phyloP scores from a whole-genome alignment of 2,329 filamentous ascomycete species.

The Chrysosphaeria jannelii region DNA sequence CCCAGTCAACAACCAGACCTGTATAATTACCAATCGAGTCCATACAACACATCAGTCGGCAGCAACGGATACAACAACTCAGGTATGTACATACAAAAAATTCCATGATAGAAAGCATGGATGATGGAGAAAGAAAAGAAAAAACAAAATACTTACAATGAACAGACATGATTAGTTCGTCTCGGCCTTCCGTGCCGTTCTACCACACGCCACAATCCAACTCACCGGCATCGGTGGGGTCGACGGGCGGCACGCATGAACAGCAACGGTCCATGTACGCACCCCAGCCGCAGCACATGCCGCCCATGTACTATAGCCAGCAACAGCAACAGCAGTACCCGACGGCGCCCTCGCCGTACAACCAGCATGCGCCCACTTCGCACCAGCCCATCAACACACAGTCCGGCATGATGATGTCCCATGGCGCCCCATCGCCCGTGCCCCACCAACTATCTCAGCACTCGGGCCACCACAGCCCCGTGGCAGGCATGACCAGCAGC shows the following conservation, averaged over 20 bases:
- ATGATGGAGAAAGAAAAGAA: too few relatives aligned
- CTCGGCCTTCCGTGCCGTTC: conserved; percentile 49
- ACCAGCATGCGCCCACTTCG: conserved; percentile 22
- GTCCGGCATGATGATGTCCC: conserved; percentile 35
- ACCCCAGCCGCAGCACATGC: conserved; percentile 46
- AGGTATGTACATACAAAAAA: too few relatives aligned
- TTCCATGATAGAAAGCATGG: too few relatives aligned
- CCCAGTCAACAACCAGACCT: conserved; percentile 37
- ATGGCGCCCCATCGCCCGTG: conserved; percentile 13
- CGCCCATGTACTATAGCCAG: conserved; percentile 46
- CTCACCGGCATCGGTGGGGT: conserved; percentile 77
- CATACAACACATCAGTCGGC: conserved; percentile 58
- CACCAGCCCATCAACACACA: conserved; percentile 32
- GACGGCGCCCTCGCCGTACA: conserved; percentile 30
- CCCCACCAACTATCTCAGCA: conserved; percentile 29
- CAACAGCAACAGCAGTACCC: conserved; percentile 31
- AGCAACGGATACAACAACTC: conserved; percentile 65
- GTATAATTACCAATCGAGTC: conserved; percentile 52
- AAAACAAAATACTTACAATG: too few relatives aligned
- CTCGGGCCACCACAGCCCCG: conserved; percentile 23
- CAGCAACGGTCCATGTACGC: conserved; percentile 70
- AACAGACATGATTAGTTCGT: too few relatives aligned
- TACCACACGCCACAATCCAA: conserved; percentile 91
- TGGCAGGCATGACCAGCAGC: conserved; percentile 25
- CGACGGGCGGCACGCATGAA: conserved; percentile 64